Conservation (phyloP, 805 yeast species). For the Starmerella riodocensis region DNA sequence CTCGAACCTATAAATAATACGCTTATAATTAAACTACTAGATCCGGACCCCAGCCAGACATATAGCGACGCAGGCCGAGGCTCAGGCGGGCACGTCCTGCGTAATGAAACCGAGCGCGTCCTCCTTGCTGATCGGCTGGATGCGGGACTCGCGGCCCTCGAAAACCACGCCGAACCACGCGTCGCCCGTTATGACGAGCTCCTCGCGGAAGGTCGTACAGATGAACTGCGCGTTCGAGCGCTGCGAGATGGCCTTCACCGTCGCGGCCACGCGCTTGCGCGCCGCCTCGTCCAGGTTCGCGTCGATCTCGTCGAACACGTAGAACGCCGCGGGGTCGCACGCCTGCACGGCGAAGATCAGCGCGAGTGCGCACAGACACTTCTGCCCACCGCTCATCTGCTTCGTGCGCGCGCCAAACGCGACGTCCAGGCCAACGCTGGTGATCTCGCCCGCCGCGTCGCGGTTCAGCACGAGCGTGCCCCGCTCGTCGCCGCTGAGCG, state of each 20-base stretch:
- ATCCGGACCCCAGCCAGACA: no score
- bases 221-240: conserved; percentile 51
- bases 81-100: conserved; percentile 1
- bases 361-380: conserved; percentile 91
- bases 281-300: conserved; percentile 91
- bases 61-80: no score
- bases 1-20: no score
- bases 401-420: conserved; percentile 84
- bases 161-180: conserved; percentile 79
- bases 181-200: conserved; percentile 76
- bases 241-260: conserved; percentile 51
- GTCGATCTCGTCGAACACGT: conserved; percentile 90
- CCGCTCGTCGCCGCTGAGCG: conserved; percentile 68
- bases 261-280: conserved; percentile 69
- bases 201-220: conserved; percentile 92
- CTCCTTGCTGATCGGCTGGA: conserved; percentile 52
- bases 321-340: conserved; percentile 95
- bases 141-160: conserved; percentile 65
- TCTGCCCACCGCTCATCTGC: conserved; percentile 88
- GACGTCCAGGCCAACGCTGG: conserved; percentile 75
- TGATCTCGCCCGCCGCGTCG: conserved; percentile 29
- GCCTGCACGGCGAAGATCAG: conserved; percentile 84
- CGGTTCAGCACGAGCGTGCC: conserved; percentile 61
- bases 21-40: no score
- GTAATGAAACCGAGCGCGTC: conserved; percentile 78